A percentile compares a stretch with the other conserved stretches of the same genome.
phyloP scores from a whole-genome alignment of 2,329 filamentous ascomycete species.

The Blastomyces silverae region DNA sequence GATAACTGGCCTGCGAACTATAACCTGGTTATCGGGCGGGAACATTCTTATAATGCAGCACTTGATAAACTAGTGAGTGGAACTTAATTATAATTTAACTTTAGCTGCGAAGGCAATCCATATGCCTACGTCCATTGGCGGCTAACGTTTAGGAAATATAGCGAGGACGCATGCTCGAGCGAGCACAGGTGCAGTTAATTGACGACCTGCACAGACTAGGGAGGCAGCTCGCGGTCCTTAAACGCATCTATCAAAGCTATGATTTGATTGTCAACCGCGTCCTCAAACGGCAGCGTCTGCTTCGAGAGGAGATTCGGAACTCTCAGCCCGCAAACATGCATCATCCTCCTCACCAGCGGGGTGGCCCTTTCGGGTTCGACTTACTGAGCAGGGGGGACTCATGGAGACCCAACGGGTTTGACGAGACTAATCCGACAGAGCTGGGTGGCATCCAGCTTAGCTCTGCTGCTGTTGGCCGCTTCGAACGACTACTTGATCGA shows the following conservation, averaged over 20 bases:
- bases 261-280: constrained; percentile 57
- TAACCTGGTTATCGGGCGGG: constrained; percentile 52
- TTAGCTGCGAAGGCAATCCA: background rate
- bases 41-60: constrained; percentile 44
- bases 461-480: constrained; percentile 50
- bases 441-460: constrained; percentile 39
- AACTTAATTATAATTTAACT: background rate
- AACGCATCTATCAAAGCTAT: constrained; percentile 57
- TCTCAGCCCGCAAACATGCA: constrained; percentile 20
- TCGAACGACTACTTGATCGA: constrained; percentile 54
- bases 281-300: constrained; percentile 45
- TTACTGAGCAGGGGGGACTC: constrained; percentile 12
- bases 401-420: constrained; percentile 7
- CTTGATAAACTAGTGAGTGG: constrained; percentile 47
- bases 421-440: constrained; percentile 20
- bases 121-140: background rate
- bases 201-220: constrained; percentile 53
- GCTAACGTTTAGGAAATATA: constrained; percentile 24
- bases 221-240: constrained; percentile 54
- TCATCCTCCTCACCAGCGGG: constrained; percentile 14
- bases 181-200: constrained; percentile 42
- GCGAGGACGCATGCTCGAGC: constrained; percentile 51
- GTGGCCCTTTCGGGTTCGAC: background rate
- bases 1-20: constrained; percentile 62
- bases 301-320: constrained; percentile 33